Evolutionary conservation across 352 stramenopile genomes (phyloP), one percentile per base, ranked within the genome.

Genomic region (Sclerospora graminicola): DNA sequence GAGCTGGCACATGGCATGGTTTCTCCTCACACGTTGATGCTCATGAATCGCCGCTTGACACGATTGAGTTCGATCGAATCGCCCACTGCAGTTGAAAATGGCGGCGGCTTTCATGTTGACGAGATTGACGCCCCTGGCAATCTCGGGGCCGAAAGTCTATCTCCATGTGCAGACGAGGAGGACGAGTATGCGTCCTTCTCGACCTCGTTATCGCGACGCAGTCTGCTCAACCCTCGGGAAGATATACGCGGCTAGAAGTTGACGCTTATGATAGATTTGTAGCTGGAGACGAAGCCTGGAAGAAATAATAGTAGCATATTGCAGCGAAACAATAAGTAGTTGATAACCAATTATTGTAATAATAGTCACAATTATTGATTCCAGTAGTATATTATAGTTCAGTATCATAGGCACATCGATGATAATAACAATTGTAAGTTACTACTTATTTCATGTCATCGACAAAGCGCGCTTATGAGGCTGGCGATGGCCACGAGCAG

Each of bases 1-100:
- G 79, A 89, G 33, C 49, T 90, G 18, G 75, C 79, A 9, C 79
- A 90, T 26, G 79, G 79, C 9, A 84, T 80, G 57, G 52, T 87
- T 6, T 90, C 79, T 21, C 79, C 76, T 13, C 66, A 67, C 21
- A 74, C 73, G 19, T 58, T 90, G 38, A 62, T 82, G 53, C 55
- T 66, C 35, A 78, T 89, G 60, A 74, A 74, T 24, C 66, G 73
- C 6, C 69, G 72, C n/a, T 65, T 76, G 54, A 78, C 53, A 10
- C 66, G 75, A 27, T 10, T 77, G 27, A 73, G 76, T 33, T 90
- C 78, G 37, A 76, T 88, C n/a, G 78, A 90, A 33, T 90, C 78
- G 33, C 78, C 75, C 2, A 88, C 76, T 44, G 51, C 42, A 33
- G 40, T 48, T 10, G 45, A 60, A 9, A 53, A 55, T 26, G 44